phyloP scores from a whole-genome alignment of 2,329 filamentous ascomycete species.

The Pseudocercospora vitis region DNA sequence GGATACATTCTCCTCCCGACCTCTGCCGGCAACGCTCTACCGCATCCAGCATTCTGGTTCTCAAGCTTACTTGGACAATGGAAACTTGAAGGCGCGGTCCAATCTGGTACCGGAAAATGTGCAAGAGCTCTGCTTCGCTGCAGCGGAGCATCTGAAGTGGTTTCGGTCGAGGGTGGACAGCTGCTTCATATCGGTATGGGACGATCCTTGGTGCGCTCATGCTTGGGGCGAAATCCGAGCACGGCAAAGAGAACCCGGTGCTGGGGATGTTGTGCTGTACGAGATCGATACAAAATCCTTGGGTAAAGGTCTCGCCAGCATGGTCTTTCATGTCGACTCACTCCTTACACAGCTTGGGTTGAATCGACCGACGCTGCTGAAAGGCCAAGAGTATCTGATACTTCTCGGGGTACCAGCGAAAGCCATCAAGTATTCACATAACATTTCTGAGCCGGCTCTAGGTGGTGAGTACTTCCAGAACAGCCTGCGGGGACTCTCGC shows the following conservation, averaged over 20 bases:
- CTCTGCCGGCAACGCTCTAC: constrained; percentile 5
- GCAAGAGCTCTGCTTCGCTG: not conserved
- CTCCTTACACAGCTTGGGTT: not conserved
- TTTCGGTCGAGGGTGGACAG: constrained; percentile 2
- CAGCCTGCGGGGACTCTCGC: not conserved
- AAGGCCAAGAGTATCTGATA: constrained; percentile 2
- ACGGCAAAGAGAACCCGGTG: constrained; percentile 2
- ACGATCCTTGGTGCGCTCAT: constrained; percentile 8
- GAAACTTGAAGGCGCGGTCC: constrained; percentile 7
- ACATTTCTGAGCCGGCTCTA: constrained; percentile 6
- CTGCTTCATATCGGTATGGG: constrained; percentile 7
- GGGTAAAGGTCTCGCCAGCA: constrained; percentile 1
- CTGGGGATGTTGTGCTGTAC: not conserved
- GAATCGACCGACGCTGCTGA: constrained; percentile 3
- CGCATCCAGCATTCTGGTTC: constrained; percentile 5
- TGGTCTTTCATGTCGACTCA: constrained; percentile 7
- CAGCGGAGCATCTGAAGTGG: constrained; percentile 4
- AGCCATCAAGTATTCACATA: constrained; percentile 6
- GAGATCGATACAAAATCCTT: constrained; percentile 3
- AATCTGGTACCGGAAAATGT: constrained; percentile 2
- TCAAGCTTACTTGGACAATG: constrained; percentile 7
- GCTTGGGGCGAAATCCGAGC: constrained; percentile 4
- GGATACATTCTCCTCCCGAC: constrained; percentile 3
- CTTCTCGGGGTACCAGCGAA: not conserved
- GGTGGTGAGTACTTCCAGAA: not conserved